Conservation (phyloP, 768 basidiomycete genomes). For the Russula griseocarnosa region DNA sequence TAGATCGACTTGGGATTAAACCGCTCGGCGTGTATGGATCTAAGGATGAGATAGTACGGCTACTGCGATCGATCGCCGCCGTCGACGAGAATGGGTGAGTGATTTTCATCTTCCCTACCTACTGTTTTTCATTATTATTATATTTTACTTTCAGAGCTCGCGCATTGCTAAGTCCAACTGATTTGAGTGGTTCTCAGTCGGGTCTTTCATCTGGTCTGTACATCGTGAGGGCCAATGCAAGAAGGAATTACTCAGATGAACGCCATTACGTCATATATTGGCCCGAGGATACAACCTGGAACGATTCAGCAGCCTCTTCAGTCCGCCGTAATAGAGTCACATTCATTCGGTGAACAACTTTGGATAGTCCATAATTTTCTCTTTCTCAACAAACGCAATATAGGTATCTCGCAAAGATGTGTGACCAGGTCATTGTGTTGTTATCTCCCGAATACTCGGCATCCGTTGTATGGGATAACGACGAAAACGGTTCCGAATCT, state of each 20-base stretch:
- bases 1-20: conserved; percentile 46
- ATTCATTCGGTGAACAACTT: conserved; percentile 51
- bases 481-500: conserved; percentile 29
- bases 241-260: conserved; percentile 23
- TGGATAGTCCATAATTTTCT: not conserved
- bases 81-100: conserved; percentile 43
- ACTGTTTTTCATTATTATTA: not conserved
- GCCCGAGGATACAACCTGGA: conserved; percentile 59
- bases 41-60: conserved; percentile 45
- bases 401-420: conserved; percentile 32
- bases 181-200: conserved; percentile 25
- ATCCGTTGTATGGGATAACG: conserved; percentile 44
- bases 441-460: conserved; percentile 48
- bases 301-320: conserved; percentile 44
- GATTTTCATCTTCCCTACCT: not conserved
- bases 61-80: conserved; percentile 38
- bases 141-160: conserved; percentile 23
- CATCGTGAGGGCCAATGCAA: conserved; percentile 32
- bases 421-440: conserved; percentile 53
- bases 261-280: conserved; percentile 53
- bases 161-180: conserved; percentile 26
- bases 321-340: conserved; percentile 52
- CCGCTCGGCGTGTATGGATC: conserved; percentile 59
- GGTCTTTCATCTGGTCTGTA: conserved; percentile 53
- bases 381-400: not conserved